Percentiles rank a stretch among this genome's conserved stretches.
Conservation (phyloP, 306 rosid genomes). For the Morella rubra region DNA sequence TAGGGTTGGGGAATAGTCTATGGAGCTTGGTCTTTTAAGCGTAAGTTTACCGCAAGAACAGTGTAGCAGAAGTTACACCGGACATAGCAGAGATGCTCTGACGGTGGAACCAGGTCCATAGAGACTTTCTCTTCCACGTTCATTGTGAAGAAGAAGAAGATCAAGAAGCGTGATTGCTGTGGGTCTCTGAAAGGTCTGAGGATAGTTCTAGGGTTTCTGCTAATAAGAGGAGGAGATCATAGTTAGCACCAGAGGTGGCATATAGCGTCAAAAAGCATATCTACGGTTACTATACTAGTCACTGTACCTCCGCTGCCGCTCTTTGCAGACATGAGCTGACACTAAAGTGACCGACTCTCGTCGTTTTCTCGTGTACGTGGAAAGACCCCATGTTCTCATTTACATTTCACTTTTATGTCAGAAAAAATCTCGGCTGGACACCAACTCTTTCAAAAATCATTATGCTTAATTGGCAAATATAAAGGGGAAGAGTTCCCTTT, state of each 20-base stretch:
- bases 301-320: conserved; percentile 37
- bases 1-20: neutral
- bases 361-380: conserved; percentile 13
- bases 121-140: conserved; percentile 63
- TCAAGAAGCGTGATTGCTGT: neutral
- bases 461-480: too few species aligned
- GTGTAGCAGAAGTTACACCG: conserved; percentile 98
- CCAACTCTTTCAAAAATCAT: neutral
- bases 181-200: neutral
- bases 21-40: neutral
- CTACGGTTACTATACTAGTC: conserved; percentile 36
- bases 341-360: conserved; percentile 21
- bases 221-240: neutral
- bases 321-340: conserved; percentile 46
- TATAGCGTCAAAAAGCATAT: conserved; percentile 30
- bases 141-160: conserved; percentile 40
- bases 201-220: conserved; percentile 41
- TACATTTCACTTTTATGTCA: neutral
- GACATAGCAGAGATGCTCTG: conserved; percentile 93
- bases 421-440: neutral
- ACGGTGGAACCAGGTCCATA: conserved; percentile 67
- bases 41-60: conserved; percentile 74
- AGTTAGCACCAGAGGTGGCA: too few species aligned
- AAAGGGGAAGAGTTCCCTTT: too few species aligned
- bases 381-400: neutral